Conservation (phyloP, 2,329 filamentous ascomycete genomes). For the Alternaria triticimaculans region DNA sequence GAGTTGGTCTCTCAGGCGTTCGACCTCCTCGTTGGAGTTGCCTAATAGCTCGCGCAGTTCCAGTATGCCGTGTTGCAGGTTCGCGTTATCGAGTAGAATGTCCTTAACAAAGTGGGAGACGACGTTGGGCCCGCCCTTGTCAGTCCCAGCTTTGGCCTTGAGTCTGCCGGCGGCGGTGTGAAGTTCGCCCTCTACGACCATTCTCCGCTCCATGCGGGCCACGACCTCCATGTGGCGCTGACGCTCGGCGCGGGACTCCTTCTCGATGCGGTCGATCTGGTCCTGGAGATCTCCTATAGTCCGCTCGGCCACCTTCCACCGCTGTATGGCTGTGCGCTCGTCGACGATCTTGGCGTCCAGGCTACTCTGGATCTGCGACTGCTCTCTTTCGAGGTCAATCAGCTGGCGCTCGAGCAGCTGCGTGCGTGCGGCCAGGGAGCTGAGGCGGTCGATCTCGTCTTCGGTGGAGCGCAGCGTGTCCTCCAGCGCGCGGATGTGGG, state of each 20-base stretch:
- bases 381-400: conserved; percentile 79
- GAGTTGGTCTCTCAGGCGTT: conserved; percentile 82
- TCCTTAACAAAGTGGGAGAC: conserved; percentile 98
- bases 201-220: conserved; percentile 81
- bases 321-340: conserved; percentile 76
- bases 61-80: conserved; percentile 87
- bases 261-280: conserved; percentile 87
- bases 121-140: conserved; percentile 68
- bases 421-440: conserved; percentile 75
- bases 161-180: conserved; percentile 79
- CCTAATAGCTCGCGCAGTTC: conserved; percentile 90
- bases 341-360: conserved; percentile 74
- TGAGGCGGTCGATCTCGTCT: conserved; percentile 75
- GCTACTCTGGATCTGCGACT: conserved; percentile 72
- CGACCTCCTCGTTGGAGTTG: conserved; percentile 93
- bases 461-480: conserved; percentile 79
- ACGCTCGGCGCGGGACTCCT: conserved; percentile 78
- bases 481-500: conserved; percentile 77
- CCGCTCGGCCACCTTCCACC: conserved; percentile 86
- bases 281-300: conserved; percentile 80
- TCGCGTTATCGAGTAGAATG: conserved; percentile 93
- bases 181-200: conserved; percentile 81
- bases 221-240: conserved; percentile 83
- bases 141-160: conserved; percentile 70
- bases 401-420: conserved; percentile 82